Conservation (phyloP, 768 basidiomycete species). For the Trametes cingulata region DNA sequence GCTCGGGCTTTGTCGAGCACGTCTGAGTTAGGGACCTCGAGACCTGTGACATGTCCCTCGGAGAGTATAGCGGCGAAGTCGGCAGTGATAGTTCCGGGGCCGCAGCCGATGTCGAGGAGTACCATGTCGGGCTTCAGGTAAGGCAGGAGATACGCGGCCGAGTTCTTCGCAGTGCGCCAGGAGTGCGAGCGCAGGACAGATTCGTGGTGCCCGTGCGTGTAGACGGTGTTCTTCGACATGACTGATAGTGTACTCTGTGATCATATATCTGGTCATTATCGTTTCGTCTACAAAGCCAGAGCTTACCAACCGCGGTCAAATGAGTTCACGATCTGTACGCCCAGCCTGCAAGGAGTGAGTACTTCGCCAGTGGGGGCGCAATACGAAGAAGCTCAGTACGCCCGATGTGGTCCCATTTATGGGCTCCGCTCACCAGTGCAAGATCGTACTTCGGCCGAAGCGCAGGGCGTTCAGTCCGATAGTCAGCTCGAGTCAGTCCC, state of each 20-base stretch:
- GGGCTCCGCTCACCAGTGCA: too few relatives aligned
- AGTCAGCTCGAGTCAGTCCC: too few relatives aligned
- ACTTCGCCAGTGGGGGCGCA: too few relatives aligned
- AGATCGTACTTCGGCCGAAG: too few relatives aligned
- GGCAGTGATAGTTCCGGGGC: conserved; percentile 51
- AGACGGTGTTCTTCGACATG: conserved; percentile 2
- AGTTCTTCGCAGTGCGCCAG: conserved; percentile 42
- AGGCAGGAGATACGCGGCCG: conserved; percentile 42
- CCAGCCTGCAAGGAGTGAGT: too few relatives aligned
- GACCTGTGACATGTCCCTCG: conserved; percentile 43
- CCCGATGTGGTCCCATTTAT: too few relatives aligned
- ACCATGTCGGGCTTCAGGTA: conserved; percentile 39
- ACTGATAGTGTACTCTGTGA: background rate
- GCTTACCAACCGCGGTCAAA: too few relatives aligned
- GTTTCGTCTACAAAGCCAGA: too few relatives aligned
- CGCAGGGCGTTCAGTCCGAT: too few relatives aligned
- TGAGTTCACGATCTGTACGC: too few relatives aligned
- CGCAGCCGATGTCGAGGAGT: conserved; percentile 54
- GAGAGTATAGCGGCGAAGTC: conserved; percentile 43
- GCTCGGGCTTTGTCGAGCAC: conserved; percentile 39
- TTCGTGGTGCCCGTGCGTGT: conserved; percentile 28
- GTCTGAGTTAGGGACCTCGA: conserved; percentile 38
- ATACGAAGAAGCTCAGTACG: too few relatives aligned
- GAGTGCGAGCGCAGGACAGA: conserved; percentile 24
- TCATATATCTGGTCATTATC: background rate